Percentiles rank a stretch among this genome's conserved stretches.
Evolutionary conservation across 768 basidiomycete genomes (phyloP).

Genomic region (Boletus eberwhitei): DNA sequence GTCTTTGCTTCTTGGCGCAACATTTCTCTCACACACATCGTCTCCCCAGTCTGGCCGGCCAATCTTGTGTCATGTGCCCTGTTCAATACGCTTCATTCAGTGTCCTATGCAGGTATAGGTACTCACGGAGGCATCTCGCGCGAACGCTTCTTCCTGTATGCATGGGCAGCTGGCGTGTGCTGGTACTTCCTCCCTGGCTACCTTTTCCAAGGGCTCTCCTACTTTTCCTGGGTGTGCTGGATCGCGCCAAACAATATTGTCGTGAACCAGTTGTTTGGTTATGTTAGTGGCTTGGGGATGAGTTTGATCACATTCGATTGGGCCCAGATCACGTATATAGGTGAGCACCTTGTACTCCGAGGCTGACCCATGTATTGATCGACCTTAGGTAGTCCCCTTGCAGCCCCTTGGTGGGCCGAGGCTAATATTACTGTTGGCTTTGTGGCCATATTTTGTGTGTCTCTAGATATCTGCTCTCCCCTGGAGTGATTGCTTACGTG

Average conservation of each 20-base stretch:
- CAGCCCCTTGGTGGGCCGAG: slow-evolving; percentile 82
- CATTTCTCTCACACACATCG: slow-evolving; percentile 11
- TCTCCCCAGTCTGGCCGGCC: slow-evolving; percentile 67
- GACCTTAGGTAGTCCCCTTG: slow-evolving; percentile 47
- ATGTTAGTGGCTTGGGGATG: slow-evolving; percentile 55
- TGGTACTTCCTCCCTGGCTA: slow-evolving; percentile 72
- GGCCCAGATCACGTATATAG: slow-evolving; percentile 53
- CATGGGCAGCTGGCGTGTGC: slow-evolving; percentile 30
- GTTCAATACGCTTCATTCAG: slow-evolving; percentile 72
- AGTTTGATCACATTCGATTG: slow-evolving; percentile 79
- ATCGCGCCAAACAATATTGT: slow-evolving; percentile 66
- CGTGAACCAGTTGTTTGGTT: slow-evolving; percentile 77
- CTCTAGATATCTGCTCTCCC: slow-evolving; percentile 33
- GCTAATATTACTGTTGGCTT: slow-evolving; percentile 65
- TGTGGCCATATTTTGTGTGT: slow-evolving; percentile 63
- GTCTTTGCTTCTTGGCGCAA: not conserved
- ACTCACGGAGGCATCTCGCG: slow-evolving; percentile 47
- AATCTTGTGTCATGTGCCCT: slow-evolving; percentile 67
- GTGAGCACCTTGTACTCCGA: not conserved
- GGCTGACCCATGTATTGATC: not conserved
- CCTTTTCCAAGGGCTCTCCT: slow-evolving; percentile 61
- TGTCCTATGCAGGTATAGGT: slow-evolving; percentile 43
- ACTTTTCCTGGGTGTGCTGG: slow-evolving; percentile 63
- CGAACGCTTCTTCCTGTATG: slow-evolving; percentile 49
- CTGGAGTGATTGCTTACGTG: slow-evolving; percentile 51